Evolutionary conservation across 306 rosid genomes (phyloP).

Genomic region (Astragalus membranaceus): DNA sequence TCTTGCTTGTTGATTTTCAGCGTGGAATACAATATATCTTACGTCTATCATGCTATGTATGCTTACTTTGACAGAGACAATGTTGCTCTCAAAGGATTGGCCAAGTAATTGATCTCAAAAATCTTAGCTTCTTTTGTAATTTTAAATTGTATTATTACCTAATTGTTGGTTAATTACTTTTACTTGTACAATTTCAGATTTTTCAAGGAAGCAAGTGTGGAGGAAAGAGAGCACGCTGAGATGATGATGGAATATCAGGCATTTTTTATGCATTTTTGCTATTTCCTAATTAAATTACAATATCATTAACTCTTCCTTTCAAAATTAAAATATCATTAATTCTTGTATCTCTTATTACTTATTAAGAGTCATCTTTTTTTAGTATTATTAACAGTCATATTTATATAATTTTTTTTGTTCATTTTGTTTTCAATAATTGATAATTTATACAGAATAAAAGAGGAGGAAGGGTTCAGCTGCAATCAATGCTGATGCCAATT

Average conservation of each 20-base stretch:
- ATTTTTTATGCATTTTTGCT: background rate
- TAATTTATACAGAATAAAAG: slow-evolving; percentile 24
- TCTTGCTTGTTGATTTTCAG: slow-evolving; percentile 27
- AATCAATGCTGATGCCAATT: slow-evolving; percentile 25
- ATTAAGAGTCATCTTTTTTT: no score
- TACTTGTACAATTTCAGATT: slow-evolving; percentile 6
- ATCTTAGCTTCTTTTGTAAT: background rate
- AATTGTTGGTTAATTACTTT: background rate
- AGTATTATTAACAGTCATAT: no score
- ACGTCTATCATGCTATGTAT: slow-evolving; percentile 83
- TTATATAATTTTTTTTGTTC: background rate
- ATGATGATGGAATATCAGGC: slow-evolving; percentile 39
- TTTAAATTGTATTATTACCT: background rate
- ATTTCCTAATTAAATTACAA: background rate
- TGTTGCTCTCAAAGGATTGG: slow-evolving; percentile 39
- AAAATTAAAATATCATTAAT: no score
- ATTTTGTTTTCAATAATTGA: background rate
- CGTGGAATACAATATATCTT: slow-evolving; percentile 94
- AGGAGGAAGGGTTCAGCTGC: slow-evolving; percentile 33
- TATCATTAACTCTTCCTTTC: no score
- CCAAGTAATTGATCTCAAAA: slow-evolving; percentile 26
- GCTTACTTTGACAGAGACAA: slow-evolving; percentile 60
- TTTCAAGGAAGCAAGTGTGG: slow-evolving; percentile 36
- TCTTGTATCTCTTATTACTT: no score
- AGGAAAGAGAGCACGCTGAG: slow-evolving; percentile 31